Percentiles rank a stretch among this genome's conserved stretches.
Conservation (phyloP, 306 rosid species). For the Quercus ilex region DNA sequence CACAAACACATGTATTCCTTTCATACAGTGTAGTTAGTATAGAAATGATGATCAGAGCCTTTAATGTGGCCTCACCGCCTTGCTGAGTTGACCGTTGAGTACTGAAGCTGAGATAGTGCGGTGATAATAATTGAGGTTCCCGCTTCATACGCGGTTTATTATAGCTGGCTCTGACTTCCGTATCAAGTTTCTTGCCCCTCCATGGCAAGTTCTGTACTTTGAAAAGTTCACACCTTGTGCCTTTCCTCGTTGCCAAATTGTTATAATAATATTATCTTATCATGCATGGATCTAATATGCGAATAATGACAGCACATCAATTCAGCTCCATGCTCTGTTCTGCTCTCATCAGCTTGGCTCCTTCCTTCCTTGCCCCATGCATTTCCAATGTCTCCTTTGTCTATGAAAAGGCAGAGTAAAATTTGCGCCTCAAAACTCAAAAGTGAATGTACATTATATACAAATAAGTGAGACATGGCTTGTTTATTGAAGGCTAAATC, state of each 20-base stretch:
- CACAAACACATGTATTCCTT: not conserved
- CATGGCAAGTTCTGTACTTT: not conserved
- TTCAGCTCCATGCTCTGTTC: not conserved
- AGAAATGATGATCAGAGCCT: not conserved
- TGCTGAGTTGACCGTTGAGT: not conserved
- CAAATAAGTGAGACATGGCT: not conserved
- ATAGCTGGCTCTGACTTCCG: not conserved
- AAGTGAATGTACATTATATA: no score
- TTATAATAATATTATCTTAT: not conserved
- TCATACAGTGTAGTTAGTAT: not conserved
- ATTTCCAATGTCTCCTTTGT: not conserved
- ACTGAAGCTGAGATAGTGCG: not conserved
- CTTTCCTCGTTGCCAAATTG: not conserved
- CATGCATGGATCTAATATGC: not conserved
- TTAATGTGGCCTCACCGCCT: not conserved
- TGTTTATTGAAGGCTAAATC: no score
- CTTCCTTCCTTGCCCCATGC: not conserved
- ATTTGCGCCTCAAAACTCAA: no score
- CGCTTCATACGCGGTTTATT: not conserved
- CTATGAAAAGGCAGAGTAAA: no score
- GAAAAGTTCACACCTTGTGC: not conserved
- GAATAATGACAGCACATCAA: not conserved
- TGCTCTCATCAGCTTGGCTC: not conserved
- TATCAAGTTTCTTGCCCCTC: not conserved
- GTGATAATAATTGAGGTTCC: not conserved